These are phyloP conservation scores for Acacia confusa DNA, from an alignment of 306 rosid species.

Conservation along the genomic window DNA sequence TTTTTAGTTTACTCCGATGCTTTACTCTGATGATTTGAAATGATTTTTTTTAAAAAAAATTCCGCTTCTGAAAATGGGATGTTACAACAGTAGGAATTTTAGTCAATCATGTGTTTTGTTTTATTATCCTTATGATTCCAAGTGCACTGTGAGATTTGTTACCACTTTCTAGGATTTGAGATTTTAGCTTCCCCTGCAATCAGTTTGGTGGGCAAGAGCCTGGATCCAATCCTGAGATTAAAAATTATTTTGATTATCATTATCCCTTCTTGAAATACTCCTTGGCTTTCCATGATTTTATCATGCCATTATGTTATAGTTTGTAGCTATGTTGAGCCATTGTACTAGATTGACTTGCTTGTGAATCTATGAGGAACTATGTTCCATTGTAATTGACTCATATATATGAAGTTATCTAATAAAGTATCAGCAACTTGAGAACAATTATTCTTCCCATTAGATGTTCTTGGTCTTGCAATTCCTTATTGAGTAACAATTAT, in stretches of 20 bases:
- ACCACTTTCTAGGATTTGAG: too few species aligned
- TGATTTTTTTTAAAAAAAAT: too few species aligned
- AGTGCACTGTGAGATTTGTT: too few species aligned
- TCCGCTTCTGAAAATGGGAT: too few species aligned
- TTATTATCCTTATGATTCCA: too few species aligned
- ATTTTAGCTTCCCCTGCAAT: too few species aligned
- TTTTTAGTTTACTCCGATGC: too few species aligned
- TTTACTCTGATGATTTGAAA: too few species aligned
- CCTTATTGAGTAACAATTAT: neutral
- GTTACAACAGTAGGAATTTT: too few species aligned
- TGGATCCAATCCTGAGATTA: slow-evolving; percentile 84
- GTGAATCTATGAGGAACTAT: neutral
- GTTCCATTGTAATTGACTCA: neutral
- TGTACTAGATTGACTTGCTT: neutral
- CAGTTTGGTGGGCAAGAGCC: slow-evolving; percentile 97
- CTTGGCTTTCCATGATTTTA: neutral
- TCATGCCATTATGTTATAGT: neutral
- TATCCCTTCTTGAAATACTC: neutral
- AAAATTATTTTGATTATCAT: slow-evolving; percentile 12
- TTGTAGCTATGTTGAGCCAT: neutral
- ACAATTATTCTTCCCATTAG: neutral
- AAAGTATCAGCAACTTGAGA: neutral
- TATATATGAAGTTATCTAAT: neutral
- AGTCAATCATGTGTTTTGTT: too few species aligned
- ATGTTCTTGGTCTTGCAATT: neutral